These are phyloP conservation scores for Fusarium sp. DNA, from an alignment of 2,329 filamentous ascomycete genomes.

Conservation along the genomic window DNA sequence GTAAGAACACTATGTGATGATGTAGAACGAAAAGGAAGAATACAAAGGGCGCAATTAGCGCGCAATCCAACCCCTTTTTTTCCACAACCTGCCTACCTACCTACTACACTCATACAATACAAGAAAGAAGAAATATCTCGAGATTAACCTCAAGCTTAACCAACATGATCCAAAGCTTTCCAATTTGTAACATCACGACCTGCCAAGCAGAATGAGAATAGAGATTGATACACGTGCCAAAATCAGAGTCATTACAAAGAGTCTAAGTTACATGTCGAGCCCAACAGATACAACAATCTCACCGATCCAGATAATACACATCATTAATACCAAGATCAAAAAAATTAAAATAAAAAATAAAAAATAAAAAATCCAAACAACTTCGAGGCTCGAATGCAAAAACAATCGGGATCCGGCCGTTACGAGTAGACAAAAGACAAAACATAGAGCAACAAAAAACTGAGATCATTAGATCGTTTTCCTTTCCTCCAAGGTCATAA, in stretches of 20 bases:
- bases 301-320: constrained; percentile 17
- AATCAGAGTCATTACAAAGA: constrained; percentile 33
- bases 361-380: neutral
- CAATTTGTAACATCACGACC: neutral
- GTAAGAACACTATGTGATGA: too few relatives aligned
- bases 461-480: constrained; percentile 29
- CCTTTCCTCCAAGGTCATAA: constrained; percentile 7
- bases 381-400: constrained; percentile 1
- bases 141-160: too few relatives aligned
- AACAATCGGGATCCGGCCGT: constrained; percentile 19
- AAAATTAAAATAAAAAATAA: too few relatives aligned
- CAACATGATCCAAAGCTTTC: neutral
- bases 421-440: constrained; percentile 6
- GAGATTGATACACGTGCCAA: constrained; percentile 1
- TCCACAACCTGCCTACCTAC: too few relatives aligned
- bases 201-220: neutral
- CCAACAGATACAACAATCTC: constrained; percentile 16
- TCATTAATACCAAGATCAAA: constrained; percentile 10
- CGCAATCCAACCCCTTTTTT: too few relatives aligned
- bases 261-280: constrained; percentile 24
- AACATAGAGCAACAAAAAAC: constrained; percentile 18
- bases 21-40: too few relatives aligned
- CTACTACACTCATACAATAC: too few relatives aligned
- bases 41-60: too few relatives aligned
- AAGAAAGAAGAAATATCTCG: too few relatives aligned